Conservation (phyloP, 306 rosid species). For the Ammopiptanthus mongolicus region DNA sequence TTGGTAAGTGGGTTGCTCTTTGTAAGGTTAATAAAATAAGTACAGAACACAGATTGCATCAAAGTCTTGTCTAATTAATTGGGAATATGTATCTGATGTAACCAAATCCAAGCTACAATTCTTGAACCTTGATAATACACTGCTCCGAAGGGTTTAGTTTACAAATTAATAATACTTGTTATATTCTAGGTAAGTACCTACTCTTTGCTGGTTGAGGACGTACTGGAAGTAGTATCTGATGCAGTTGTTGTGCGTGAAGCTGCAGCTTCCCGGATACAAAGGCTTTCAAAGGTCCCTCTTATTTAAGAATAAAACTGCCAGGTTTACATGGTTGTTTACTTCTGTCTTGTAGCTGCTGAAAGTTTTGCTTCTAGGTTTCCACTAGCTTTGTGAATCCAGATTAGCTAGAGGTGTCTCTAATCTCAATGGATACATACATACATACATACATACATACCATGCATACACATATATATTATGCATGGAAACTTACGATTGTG, state of each 20-base stretch:
- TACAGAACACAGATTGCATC: slow-evolving; percentile 10
- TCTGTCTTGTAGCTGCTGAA: background rate
- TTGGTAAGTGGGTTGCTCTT: slow-evolving; percentile 52
- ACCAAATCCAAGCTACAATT: background rate
- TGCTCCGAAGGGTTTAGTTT: background rate
- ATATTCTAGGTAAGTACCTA: slow-evolving; percentile 78
- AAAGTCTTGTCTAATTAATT: background rate
- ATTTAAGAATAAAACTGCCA: background rate
- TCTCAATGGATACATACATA: background rate
- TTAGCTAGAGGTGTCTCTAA: background rate
- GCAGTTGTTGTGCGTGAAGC: slow-evolving; percentile 83
- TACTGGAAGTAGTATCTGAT: slow-evolving; percentile 78
- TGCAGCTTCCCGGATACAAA: slow-evolving; percentile 83
- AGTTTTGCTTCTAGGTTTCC: background rate
- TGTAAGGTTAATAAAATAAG: background rate
- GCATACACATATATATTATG: background rate
- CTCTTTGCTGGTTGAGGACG: slow-evolving; percentile 84
- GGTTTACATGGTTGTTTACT: slow-evolving; percentile 1
- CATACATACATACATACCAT: background rate
- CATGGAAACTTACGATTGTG: background rate
- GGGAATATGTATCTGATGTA: background rate
- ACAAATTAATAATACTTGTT: background rate
- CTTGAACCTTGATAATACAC: background rate
- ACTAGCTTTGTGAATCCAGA: background rate
- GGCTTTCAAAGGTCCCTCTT: slow-evolving; percentile 77